These are phyloP conservation scores for Tylopilus orsonianus DNA, from an alignment of 1,284 basidiomycete species.

Conservation along the genomic window DNA sequence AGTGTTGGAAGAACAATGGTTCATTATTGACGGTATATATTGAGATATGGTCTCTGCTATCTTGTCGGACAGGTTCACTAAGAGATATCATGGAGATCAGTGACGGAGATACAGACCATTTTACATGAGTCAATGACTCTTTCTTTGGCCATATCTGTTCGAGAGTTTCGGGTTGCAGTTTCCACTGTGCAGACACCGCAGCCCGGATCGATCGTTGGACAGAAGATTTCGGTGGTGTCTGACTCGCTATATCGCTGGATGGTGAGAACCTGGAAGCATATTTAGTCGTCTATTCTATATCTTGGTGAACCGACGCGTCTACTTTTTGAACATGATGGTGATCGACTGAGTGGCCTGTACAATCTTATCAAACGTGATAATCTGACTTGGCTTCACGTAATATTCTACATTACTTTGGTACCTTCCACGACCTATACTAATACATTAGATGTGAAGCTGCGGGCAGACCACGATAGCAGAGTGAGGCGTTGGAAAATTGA, in stretches of 20 bases:
- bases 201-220: constrained; percentile 89
- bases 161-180: constrained; percentile 75
- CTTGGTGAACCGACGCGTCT: background rate
- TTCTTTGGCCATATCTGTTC: constrained; percentile 99
- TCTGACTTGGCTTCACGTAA: constrained; percentile 16
- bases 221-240: constrained; percentile 94
- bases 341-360: constrained; percentile 5
- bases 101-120: constrained; percentile 70
- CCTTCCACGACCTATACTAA: constrained; percentile 36
- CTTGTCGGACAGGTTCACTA: constrained; percentile 19
- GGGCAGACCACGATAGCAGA: constrained; percentile 33
- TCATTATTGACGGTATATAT: constrained; percentile 87
- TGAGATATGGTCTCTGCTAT: constrained; percentile 92
- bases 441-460: constrained; percentile 39
- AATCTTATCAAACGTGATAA: constrained; percentile 17
- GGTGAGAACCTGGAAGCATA: constrained; percentile 67
- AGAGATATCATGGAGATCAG: constrained; percentile 1
- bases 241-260: constrained; percentile 86
- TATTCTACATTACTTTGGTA: constrained; percentile 33
- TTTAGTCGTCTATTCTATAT: constrained; percentile 10
- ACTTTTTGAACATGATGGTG: constrained; percentile 39
- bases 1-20: constrained; percentile 96
- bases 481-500: constrained; percentile 23
- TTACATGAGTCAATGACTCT: constrained; percentile 88
- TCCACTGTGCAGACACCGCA: constrained; percentile 82